Percentiles rank a stretch among this genome's conserved stretches.
Conservation (phyloP, 2,329 filamentous ascomycete species). For the Apiospora hydei region DNA sequence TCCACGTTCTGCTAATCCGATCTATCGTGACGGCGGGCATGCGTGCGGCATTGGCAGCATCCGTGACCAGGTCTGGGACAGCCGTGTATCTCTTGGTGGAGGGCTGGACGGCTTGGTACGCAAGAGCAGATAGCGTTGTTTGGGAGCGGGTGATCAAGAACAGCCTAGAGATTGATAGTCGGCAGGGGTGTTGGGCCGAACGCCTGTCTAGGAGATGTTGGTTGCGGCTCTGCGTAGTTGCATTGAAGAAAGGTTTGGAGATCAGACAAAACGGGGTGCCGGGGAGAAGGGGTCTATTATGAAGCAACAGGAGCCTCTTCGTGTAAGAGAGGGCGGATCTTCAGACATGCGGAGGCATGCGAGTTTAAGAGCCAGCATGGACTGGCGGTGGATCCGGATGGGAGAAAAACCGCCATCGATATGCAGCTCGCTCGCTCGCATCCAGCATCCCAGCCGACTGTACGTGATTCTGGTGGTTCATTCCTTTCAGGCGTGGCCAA, state of each 20-base stretch:
- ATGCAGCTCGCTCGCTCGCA: neutral
- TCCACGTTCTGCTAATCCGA: conserved; percentile 58
- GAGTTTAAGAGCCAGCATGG: conserved; percentile 19
- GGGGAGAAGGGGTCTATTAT: conserved; percentile 39
- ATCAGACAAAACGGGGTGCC: conserved; percentile 47
- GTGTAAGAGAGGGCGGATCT: conserved; percentile 46
- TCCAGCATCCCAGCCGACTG: neutral
- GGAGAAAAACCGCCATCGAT: neutral
- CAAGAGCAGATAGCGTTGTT: conserved; percentile 1
- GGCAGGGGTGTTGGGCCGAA: conserved; percentile 29
- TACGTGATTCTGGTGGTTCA: neutral
- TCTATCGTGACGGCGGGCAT: conserved; percentile 63
- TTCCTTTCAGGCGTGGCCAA: neutral
- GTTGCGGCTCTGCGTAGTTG: conserved; percentile 37
- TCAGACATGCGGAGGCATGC: conserved; percentile 28
- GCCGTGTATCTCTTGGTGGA: neutral
- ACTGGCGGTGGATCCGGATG: neutral
- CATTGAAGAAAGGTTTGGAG: conserved; percentile 43
- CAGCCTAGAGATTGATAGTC: conserved; percentile 30
- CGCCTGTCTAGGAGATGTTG: conserved; percentile 23
- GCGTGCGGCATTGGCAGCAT: conserved; percentile 54
- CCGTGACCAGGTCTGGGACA: conserved; percentile 28
- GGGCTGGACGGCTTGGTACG: neutral
- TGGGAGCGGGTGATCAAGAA: conserved; percentile 17
- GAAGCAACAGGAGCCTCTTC: conserved; percentile 46